phyloP scores from a whole-genome alignment of 176 grass and related monocot species.

The Cocos nucifera region DNA sequence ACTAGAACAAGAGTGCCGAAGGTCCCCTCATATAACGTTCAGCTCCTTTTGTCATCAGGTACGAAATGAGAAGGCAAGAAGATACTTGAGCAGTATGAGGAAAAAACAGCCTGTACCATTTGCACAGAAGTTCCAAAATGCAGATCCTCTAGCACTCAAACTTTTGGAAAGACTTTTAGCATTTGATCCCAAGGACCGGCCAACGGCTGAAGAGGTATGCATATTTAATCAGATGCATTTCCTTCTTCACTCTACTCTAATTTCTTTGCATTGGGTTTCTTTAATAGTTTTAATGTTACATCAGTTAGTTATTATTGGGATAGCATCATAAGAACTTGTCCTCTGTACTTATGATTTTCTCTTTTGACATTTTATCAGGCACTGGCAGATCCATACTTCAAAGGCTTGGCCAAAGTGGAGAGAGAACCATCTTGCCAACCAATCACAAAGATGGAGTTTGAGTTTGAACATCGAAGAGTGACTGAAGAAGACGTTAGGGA shows the following conservation, averaged over 20 bases:
- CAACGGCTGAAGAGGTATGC: conserved; percentile 75
- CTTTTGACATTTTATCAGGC: conserved; percentile 30
- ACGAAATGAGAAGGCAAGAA: conserved; percentile 97
- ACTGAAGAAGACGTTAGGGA: conserved; percentile 95
- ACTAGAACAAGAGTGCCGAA: no score
- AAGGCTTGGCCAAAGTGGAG: conserved; percentile 77
- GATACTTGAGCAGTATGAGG: conserved; percentile 85
- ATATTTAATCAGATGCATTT: neutral
- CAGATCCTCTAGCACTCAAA: conserved; percentile 77
- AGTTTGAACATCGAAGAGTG: conserved; percentile 89
- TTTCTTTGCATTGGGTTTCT: conserved; percentile 4
- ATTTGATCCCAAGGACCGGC: conserved; percentile 93
- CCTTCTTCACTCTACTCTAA: neutral
- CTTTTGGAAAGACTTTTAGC: conserved; percentile 86
- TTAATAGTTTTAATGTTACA: neutral
- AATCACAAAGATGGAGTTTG: conserved; percentile 97
- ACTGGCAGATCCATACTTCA: conserved; percentile 87
- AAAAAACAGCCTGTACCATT: conserved; percentile 82
- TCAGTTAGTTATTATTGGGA: no score
- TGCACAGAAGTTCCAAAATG: conserved; percentile 81
- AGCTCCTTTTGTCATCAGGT: conserved; percentile 36
- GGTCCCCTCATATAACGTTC: neutral
- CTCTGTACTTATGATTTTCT: no score
- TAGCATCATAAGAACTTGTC: no score
- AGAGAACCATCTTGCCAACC: conserved; percentile 93